These are phyloP conservation scores for Gynostemma pentaphyllum DNA, from an alignment of 306 rosid species.

Conservation along the genomic window DNA sequence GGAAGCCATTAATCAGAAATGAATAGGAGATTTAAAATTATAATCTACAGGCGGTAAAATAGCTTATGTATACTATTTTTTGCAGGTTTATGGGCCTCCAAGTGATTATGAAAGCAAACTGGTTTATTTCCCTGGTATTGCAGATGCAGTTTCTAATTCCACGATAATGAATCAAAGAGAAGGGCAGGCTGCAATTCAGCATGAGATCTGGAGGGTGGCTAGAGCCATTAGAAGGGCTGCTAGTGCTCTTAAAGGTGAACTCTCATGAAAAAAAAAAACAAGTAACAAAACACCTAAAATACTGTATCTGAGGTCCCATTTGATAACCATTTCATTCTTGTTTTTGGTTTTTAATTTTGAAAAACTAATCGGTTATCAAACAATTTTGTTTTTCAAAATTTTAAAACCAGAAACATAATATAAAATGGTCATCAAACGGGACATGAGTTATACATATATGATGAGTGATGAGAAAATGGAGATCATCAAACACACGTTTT, in stretches of 20 bases:
- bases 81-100: slow-evolving; percentile 70
- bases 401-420: too few species aligned
- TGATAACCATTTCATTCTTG: too few species aligned
- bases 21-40: too few species aligned
- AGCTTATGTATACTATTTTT: neutral
- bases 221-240: slow-evolving; percentile 80
- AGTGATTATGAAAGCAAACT: slow-evolving; percentile 39
- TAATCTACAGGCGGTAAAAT: neutral
- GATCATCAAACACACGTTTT: neutral
- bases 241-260: slow-evolving; percentile 54
- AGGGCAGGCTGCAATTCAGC: slow-evolving; percentile 38
- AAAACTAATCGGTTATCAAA: too few species aligned
- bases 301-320: neutral
- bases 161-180: slow-evolving; percentile 18
- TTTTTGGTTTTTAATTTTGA: too few species aligned
- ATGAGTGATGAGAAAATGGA: neutral
- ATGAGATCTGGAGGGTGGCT: slow-evolving; percentile 83
- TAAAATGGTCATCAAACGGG: too few species aligned
- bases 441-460: too few species aligned
- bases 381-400: too few species aligned
- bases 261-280: slow-evolving; percentile 22
- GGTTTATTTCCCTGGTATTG: slow-evolving; percentile 70
- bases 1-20: too few species aligned
- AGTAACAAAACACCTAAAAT: neutral
- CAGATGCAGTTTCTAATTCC: slow-evolving; percentile 48